A percentile compares a stretch with the other conserved stretches of the same genome.
Conservation (phyloP, 192 early-diverging fungal species). For the Fimicolochytrium jonesii region DNA sequence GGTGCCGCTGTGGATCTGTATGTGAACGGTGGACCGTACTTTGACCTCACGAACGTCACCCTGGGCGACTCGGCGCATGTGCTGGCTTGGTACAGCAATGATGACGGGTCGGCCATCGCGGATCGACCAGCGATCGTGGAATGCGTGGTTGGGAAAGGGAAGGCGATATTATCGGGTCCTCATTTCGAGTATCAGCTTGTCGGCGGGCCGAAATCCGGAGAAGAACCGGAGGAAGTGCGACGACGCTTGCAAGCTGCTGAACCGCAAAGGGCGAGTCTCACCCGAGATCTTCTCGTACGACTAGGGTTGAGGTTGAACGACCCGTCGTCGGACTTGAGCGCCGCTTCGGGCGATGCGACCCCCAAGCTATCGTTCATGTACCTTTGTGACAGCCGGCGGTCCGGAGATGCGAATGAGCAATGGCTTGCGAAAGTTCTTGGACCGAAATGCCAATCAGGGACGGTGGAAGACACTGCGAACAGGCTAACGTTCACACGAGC, state of each 20-base stretch:
- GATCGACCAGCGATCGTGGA: constrained; percentile 56
- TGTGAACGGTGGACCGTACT: constrained; percentile 51
- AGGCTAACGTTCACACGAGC: neutral
- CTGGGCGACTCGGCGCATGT: neutral
- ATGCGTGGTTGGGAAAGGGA: constrained; percentile 58
- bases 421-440: neutral
- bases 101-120: neutral
- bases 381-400: no score
- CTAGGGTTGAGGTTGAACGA: constrained; percentile 60
- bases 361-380: constrained; percentile 11
- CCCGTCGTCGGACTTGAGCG: neutral
- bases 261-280: neutral
- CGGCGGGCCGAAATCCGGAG: no score
- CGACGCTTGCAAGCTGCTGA: neutral
- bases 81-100: constrained; percentile 39
- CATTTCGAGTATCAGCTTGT: constrained; percentile 84
- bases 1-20: constrained; percentile 17
- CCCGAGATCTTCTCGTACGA: constrained; percentile 55
- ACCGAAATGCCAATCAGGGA: no score
- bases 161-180: constrained; percentile 72
- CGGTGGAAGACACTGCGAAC: neutral
- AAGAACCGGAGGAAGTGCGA: neutral
- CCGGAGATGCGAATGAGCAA: no score
- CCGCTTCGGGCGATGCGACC: neutral
- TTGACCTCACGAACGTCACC: constrained; percentile 22